Conservation (phyloP, 352 stramenopile species). For the Phytopythium kandeliae region DNA sequence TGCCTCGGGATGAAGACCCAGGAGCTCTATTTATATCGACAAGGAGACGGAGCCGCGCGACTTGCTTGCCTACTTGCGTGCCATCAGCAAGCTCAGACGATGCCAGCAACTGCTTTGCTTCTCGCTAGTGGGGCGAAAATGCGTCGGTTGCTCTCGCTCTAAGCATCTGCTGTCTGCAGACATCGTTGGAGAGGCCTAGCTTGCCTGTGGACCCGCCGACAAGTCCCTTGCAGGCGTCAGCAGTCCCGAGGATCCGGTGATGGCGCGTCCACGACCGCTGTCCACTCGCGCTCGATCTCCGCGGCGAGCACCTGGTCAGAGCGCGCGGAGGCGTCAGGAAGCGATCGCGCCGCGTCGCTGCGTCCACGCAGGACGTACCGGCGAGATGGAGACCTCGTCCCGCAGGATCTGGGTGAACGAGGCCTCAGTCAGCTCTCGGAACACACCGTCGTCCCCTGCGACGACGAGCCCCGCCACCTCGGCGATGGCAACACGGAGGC, state of each 20-base stretch:
- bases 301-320: neutral
- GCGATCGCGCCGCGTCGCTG: neutral
- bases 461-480: slow-evolving; percentile 58
- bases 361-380: slow-evolving; percentile 16
- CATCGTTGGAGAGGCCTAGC: too few species aligned
- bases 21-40: slow-evolving; percentile 3
- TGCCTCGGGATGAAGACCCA: too few species aligned
- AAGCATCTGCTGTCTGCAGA: too few species aligned
- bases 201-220: too few species aligned
- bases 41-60: neutral
- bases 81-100: too few species aligned
- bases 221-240: neutral
- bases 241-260: neutral
- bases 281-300: neutral
- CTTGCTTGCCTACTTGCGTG: too few species aligned
- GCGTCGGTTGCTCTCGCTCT: too few species aligned
- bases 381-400: slow-evolving; percentile 40
- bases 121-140: too few species aligned
- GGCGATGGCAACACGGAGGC: slow-evolving; percentile 49
- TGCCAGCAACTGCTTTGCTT: too few species aligned
- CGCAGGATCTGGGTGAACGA: slow-evolving; percentile 32
- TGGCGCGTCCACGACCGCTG: neutral
- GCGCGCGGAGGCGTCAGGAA: neutral
- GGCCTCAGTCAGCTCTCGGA: slow-evolving; percentile 29
- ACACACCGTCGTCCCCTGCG: slow-evolving; percentile 21